Evolutionary conservation across 371 early-diverging fungal species (phyloP).

Genomic region (Saksenaea oblongispora): DNA sequence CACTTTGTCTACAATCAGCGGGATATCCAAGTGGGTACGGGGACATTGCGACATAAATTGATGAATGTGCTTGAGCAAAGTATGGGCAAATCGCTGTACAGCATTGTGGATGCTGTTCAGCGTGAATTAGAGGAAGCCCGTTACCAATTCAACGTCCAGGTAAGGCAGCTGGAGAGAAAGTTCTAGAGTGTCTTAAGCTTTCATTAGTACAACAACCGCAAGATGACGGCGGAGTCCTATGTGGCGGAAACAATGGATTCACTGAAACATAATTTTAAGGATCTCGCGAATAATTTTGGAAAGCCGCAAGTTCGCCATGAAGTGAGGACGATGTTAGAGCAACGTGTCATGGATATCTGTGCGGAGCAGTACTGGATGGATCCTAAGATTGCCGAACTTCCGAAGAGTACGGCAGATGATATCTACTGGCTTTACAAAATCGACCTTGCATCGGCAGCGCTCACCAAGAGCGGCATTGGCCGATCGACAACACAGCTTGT

Average conservation of each 20-base stretch:
- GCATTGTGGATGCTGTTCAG: slow-evolving; percentile 88
- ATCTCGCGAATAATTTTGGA: slow-evolving; percentile 87
- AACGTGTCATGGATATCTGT: slow-evolving; percentile 87
- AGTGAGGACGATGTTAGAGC: slow-evolving; percentile 88
- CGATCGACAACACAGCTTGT: slow-evolving; percentile 89
- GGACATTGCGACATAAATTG: slow-evolving; percentile 77
- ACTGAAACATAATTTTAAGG: slow-evolving; percentile 91
- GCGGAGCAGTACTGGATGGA: slow-evolving; percentile 93
- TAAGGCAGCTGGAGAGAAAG: background rate
- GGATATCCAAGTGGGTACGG: slow-evolving; percentile 81
- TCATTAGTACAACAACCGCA: slow-evolving; percentile 83
- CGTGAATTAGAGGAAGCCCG: slow-evolving; percentile 90
- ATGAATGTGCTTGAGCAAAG: slow-evolving; percentile 90
- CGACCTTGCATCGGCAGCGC: slow-evolving; percentile 77
- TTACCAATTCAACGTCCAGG: slow-evolving; percentile 96
- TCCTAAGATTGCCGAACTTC: slow-evolving; percentile 65
- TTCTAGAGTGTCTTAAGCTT: background rate
- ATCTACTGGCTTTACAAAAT: slow-evolving; percentile 85
- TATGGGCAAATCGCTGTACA: slow-evolving; percentile 84
- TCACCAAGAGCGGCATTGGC: slow-evolving; percentile 95
- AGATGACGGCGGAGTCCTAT: slow-evolving; percentile 93
- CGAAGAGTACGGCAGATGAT: slow-evolving; percentile 56
- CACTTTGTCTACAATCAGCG: slow-evolving; percentile 62
- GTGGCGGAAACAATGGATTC: slow-evolving; percentile 92
- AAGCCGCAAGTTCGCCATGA: slow-evolving; percentile 88